Evolutionary conservation across 2,329 filamentous ascomycete genomes (phyloP), one percentile per base, ranked within the genome.

Genomic region (Falciphora oryzae): DNA sequence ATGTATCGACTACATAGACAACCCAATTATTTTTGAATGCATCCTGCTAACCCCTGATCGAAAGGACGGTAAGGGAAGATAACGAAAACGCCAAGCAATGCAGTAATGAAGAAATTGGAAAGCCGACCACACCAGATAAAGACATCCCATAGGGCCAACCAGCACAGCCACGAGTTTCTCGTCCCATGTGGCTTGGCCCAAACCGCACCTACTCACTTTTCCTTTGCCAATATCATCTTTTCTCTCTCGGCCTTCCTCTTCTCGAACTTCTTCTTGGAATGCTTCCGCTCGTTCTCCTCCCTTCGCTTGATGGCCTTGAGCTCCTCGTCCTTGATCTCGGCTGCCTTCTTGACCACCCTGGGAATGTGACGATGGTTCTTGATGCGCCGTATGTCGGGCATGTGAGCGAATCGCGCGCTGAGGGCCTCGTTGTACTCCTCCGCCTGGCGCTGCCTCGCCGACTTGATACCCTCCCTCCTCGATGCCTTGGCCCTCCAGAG

Each of bases 311-410:
- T 90, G 44, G 91, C 86, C 76, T 87, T 88, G 71, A 97, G 76
- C 77, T 98, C 95, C 73, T 96, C 92, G 65, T 80, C 80, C 86
- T 99, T 99, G 79, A 98, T 98, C 81, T 97, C 91, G 61, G 85
- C 88, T 4, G 94, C 94, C 85, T 97, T 98, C 88, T 97, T 97
- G 69, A 98, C 87, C 65, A 93, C 87, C 82, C 93, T 92, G 27
- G 95, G 95, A 67, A 97, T 79, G 78, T 98, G 95, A 67, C 95
- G 87, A 77, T 99, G 95, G 63, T 93, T 85, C 72, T 89, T 89
- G 76, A 99, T 99, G 64, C 96, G 86, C 71, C 88, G 86, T 70
- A 99, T 91, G 78, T 99, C 94, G 62, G 95, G 95, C 93, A 99
- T 97, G 76, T 99, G 95, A 68, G 88, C 85, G 79, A 93, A 99